A percentile compares a stretch with the other conserved stretches of the same genome.
phyloP scores from a whole-genome alignment of 2,329 filamentous ascomycete genomes.

The Ceratocystis eucalypticola region DNA sequence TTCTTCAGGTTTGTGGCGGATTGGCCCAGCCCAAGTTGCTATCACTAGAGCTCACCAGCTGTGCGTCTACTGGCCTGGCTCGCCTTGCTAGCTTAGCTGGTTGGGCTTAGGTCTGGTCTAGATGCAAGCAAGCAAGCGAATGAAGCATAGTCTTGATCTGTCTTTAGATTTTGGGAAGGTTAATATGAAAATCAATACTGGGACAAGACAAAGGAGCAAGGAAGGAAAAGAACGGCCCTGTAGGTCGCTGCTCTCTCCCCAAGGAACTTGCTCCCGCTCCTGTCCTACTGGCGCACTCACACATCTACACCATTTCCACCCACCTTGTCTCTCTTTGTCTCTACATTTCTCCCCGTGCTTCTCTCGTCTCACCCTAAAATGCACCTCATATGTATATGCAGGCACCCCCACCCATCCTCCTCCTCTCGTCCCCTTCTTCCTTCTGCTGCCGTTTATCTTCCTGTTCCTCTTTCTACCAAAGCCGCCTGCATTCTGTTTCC shows the following conservation, averaged over 20 bases:
- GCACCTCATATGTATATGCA: constrained; percentile 1
- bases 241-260: not conserved
- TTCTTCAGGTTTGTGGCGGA: not conserved
- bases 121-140: constrained; percentile 1
- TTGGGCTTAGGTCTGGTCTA: not conserved
- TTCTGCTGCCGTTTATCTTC: not conserved
- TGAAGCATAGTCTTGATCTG: not conserved
- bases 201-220: not conserved
- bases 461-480: not conserved
- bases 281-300: not conserved
- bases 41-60: not conserved
- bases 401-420: constrained; percentile 8
- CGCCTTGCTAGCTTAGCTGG: not conserved
- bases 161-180: not conserved
- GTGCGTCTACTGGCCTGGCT: not conserved
- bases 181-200: not conserved
- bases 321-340: not conserved
- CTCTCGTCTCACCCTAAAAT: constrained; percentile 3
- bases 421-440: not conserved
- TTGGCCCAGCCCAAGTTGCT: not conserved
- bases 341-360: not conserved
- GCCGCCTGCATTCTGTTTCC: not conserved
- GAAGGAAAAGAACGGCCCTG: not conserved
- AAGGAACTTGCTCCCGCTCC: not conserved
- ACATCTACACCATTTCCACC: not conserved